Conservation (phyloP, 192 early-diverging fungal species). For the Coemansia sp. region DNA sequence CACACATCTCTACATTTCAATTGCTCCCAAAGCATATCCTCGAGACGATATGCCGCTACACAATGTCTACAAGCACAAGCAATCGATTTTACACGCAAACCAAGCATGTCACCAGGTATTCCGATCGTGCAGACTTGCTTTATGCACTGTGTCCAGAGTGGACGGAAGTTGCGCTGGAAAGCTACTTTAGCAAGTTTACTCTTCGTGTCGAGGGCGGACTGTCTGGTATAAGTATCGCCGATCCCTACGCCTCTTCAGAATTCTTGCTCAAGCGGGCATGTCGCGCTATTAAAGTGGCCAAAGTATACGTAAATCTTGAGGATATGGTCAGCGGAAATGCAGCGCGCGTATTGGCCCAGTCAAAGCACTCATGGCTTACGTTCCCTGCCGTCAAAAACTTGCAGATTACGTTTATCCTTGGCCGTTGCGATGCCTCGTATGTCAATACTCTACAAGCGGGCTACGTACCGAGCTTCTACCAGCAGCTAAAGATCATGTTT, state of each 20-base stretch:
- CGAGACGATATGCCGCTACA: background rate
- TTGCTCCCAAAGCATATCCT: constrained; percentile 1
- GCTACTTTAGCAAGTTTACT: background rate
- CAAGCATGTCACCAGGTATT: background rate
- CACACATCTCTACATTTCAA: background rate
- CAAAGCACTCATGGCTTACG: background rate
- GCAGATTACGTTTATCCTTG: background rate
- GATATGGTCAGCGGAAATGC: background rate
- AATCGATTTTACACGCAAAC: background rate
- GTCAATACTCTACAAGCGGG: background rate
- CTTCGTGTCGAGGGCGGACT: background rate
- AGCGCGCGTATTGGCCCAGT: background rate
- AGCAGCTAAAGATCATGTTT: background rate
- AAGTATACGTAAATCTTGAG: background rate
- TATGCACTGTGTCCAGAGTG: background rate
- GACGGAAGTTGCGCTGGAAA: constrained; percentile 1
- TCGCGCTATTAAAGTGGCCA: background rate
- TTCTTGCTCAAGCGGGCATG: background rate
- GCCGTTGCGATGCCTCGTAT: background rate
- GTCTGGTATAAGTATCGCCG: background rate
- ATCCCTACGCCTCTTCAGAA: background rate
- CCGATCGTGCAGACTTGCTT: constrained; percentile 3
- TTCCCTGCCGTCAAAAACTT: background rate
- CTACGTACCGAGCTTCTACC: background rate
- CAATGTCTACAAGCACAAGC: background rate